Evolutionary conservation across 805 yeast species (phyloP).

Genomic region (Starmera pachycereana): DNA sequence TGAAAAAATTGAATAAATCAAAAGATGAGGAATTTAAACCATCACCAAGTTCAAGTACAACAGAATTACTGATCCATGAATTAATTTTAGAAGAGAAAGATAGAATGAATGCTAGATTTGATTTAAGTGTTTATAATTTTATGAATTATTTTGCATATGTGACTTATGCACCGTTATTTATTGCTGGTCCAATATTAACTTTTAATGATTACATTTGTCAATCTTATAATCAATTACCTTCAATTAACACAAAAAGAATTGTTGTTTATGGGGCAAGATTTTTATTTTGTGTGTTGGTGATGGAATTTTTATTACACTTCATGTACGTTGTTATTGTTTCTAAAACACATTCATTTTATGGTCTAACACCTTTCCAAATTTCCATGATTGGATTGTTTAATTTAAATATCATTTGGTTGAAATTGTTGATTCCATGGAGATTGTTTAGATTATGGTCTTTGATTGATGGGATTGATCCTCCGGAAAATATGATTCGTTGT

Average conservation of each 20-base stretch:
- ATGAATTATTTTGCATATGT: slow-evolving; percentile 65
- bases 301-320: slow-evolving; percentile 84
- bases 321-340: slow-evolving; percentile 92
- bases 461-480: slow-evolving; percentile 89
- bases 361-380: slow-evolving; percentile 83
- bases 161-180: slow-evolving; percentile 78
- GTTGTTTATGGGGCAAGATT: slow-evolving; percentile 58
- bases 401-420: slow-evolving; percentile 86
- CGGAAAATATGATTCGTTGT: slow-evolving; percentile 96
- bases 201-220: slow-evolving; percentile 88
- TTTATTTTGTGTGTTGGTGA: slow-evolving; percentile 61
- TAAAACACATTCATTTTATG: slow-evolving; percentile 80
- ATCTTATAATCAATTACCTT: slow-evolving; percentile 43
- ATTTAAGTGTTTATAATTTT: slow-evolving; percentile 48
- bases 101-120: slow-evolving; percentile 55
- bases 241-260: slow-evolving; percentile 46
- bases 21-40: slow-evolving; percentile 16
- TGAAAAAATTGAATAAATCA: slow-evolving; percentile 5
- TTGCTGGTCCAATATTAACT: slow-evolving; percentile 92
- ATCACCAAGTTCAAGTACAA: slow-evolving; percentile 8
- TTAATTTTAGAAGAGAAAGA: slow-evolving; percentile 43
- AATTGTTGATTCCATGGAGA: slow-evolving; percentile 92
- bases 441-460: slow-evolving; percentile 88
- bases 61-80: slow-evolving; percentile 5
- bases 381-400: slow-evolving; percentile 92